phyloP scores from a whole-genome alignment of 1,139 yeast genomes.

The Blastobotrys serpentis region DNA sequence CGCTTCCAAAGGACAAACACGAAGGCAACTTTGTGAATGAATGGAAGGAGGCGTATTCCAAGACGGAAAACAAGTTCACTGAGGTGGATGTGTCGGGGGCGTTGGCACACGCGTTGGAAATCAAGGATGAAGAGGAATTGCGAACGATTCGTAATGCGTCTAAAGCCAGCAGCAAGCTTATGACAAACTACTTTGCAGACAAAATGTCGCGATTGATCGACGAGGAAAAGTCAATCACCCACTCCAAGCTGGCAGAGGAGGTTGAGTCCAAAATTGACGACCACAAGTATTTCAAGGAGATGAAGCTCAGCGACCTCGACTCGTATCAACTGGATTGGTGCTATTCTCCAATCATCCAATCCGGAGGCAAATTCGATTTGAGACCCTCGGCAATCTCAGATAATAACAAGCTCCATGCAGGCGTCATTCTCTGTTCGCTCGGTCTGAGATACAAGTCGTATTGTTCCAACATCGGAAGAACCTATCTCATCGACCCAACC shows the following conservation, averaged over 20 bases:
- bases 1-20: constrained; percentile 68
- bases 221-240: constrained; percentile 76
- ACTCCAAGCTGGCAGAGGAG: constrained; percentile 69
- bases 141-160: constrained; percentile 67
- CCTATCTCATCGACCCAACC: constrained; percentile 88
- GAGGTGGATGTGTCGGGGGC: constrained; percentile 58
- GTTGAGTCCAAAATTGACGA: constrained; percentile 82
- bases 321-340: constrained; percentile 87
- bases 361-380: constrained; percentile 83
- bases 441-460: constrained; percentile 88
- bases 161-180: constrained; percentile 73
- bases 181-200: constrained; percentile 74
- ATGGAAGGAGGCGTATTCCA: constrained; percentile 45
- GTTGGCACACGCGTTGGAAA: constrained; percentile 60
- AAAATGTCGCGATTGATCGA: constrained; percentile 88
- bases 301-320: constrained; percentile 68
- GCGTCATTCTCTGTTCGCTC: constrained; percentile 78
- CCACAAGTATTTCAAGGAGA: constrained; percentile 59
- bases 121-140: constrained; percentile 79
- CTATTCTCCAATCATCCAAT: constrained; percentile 86
- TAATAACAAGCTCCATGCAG: constrained; percentile 63
- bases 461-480: constrained; percentile 84
- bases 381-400: constrained; percentile 81
- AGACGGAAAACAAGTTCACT: constrained; percentile 33
- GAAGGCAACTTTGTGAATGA: constrained; percentile 82